Evolutionary conservation across 768 basidiomycete species (phyloP).

Genomic region (Austroboletus eburneus): DNA sequence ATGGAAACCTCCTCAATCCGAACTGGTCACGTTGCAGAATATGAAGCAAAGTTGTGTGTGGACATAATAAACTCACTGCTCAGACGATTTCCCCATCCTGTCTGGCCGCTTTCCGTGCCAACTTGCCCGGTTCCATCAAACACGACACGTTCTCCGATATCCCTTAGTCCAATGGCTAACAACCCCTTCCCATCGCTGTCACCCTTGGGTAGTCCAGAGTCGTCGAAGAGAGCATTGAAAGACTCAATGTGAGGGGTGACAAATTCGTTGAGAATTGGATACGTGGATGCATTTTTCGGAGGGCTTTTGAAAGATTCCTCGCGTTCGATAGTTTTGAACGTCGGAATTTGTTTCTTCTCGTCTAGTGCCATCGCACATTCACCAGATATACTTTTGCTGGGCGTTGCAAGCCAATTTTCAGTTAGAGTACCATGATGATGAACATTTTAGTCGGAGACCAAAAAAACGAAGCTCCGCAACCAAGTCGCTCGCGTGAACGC

Average conservation of each 20-base stretch:
- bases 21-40: slow-evolving; percentile 47
- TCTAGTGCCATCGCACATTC: too few species aligned
- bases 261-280: slow-evolving; percentile 86
- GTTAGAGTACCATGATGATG: too few species aligned
- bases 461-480: slow-evolving; percentile 20
- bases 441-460: slow-evolving; percentile 17
- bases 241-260: slow-evolving; percentile 92
- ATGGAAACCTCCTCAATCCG: slow-evolving; percentile 87
- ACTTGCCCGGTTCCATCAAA: slow-evolving; percentile 71
- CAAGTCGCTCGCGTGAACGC: slow-evolving; percentile 10
- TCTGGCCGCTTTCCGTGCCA: slow-evolving; percentile 48
- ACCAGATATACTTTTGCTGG: background rate
- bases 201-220: slow-evolving; percentile 71
- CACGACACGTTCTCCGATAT: slow-evolving; percentile 88
- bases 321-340: slow-evolving; percentile 79
- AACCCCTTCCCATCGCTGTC: slow-evolving; percentile 79
- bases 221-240: slow-evolving; percentile 95
- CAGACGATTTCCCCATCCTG: slow-evolving; percentile 79
- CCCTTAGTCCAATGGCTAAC: slow-evolving; percentile 70
- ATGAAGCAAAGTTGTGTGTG: slow-evolving; percentile 6
- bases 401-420: slow-evolving; percentile 9
- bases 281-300: slow-evolving; percentile 58
- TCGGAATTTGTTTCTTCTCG: too few species aligned
- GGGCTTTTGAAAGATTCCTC: slow-evolving; percentile 80
- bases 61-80: slow-evolving; percentile 53